phyloP scores from a whole-genome alignment of 208 protist genomes.

The Novymonas esmeraldas region DNA sequence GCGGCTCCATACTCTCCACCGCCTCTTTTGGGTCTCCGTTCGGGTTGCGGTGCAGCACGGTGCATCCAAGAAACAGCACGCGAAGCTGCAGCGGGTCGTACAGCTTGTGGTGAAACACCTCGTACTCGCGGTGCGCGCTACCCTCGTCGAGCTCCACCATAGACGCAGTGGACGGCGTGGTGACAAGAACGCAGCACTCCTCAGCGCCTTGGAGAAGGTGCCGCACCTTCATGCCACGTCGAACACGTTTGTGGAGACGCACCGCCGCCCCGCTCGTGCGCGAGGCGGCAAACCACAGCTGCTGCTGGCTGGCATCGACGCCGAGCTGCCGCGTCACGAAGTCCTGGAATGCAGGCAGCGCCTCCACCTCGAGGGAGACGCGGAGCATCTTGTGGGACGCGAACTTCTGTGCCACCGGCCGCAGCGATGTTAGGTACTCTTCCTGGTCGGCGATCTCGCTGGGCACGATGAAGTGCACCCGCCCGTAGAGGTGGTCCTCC shows the following conservation, averaged over 20 bases:
- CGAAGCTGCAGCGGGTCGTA: slow-evolving; percentile 83
- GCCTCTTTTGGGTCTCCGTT: slow-evolving; percentile 26
- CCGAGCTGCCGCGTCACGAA: slow-evolving; percentile 57
- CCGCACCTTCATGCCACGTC: slow-evolving; percentile 53
- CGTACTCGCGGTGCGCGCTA: slow-evolving; percentile 43
- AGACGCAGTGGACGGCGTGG: slow-evolving; percentile 36
- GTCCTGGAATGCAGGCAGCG: slow-evolving; percentile 52
- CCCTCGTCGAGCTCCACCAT: slow-evolving; percentile 41
- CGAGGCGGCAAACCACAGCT: slow-evolving; percentile 66
- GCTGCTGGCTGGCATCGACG: slow-evolving; percentile 38
- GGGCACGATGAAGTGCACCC: slow-evolving; percentile 70
- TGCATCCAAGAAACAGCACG: slow-evolving; percentile 74
- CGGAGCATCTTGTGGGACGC: slow-evolving; percentile 61
- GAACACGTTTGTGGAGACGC: slow-evolving; percentile 57
- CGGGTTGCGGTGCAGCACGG: slow-evolving; percentile 52
- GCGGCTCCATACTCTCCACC: slow-evolving; percentile 54
- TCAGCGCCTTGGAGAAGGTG: slow-evolving; percentile 58
- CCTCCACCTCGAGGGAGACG: slow-evolving; percentile 58
- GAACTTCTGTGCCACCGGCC: slow-evolving; percentile 56
- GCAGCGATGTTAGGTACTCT: slow-evolving; percentile 55
- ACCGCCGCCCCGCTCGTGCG: slow-evolving; percentile 20
- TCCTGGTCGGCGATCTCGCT: slow-evolving; percentile 64
- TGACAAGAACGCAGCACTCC: slow-evolving; percentile 81
- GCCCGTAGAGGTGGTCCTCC: slow-evolving; percentile 85
- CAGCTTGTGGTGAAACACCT: slow-evolving; percentile 86